phyloP scores from a whole-genome alignment of 768 basidiomycete species.

The Collybiopsis luxurians region DNA sequence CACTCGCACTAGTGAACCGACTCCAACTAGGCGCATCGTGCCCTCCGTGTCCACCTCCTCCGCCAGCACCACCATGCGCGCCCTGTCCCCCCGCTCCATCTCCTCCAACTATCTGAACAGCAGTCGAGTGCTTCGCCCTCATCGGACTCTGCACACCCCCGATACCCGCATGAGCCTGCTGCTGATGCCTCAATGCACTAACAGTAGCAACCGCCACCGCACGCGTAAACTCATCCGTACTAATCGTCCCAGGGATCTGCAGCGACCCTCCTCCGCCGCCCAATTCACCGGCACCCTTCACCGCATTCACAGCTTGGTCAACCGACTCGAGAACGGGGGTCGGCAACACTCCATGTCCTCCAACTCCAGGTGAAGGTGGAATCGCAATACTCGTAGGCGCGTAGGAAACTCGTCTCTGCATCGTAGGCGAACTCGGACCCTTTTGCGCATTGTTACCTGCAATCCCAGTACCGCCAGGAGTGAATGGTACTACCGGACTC shows the following conservation, averaged over 20 bases:
- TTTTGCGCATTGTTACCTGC: not conserved
- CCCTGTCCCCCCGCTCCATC: not conserved
- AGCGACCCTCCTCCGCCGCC: slow-evolving; percentile 43
- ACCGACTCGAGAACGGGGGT: slow-evolving; percentile 77
- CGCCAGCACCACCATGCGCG: slow-evolving; percentile 29
- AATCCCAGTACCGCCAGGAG: slow-evolving; percentile 18
- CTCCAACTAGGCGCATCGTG: slow-evolving; percentile 99
- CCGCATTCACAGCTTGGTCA: slow-evolving; percentile 63
- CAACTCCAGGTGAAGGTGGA: not conserved
- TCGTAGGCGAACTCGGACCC: slow-evolving; percentile 36
- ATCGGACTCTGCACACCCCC: slow-evolving; percentile 37
- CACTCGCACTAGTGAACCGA: slow-evolving; percentile 82
- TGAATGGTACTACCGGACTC: slow-evolving; percentile 31
- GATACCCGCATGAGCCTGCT: slow-evolving; percentile 37
- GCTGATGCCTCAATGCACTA: slow-evolving; percentile 82
- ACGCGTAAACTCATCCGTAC: slow-evolving; percentile 86
- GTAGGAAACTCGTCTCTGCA: slow-evolving; percentile 55
- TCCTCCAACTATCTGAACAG: slow-evolving; percentile 3
- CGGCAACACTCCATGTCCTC: not conserved
- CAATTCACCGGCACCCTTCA: too few species aligned
- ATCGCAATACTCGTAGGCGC: slow-evolving; percentile 25
- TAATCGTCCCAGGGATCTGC: slow-evolving; percentile 61
- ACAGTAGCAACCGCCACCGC: slow-evolving; percentile 95
- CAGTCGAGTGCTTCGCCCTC: slow-evolving; percentile 40
- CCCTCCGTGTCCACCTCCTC: slow-evolving; percentile 67